Evolutionary conservation across 352 stramenopile genomes (phyloP), one percentile per base, ranked within the genome.

Genomic region (Phytophthora fragariae): DNA sequence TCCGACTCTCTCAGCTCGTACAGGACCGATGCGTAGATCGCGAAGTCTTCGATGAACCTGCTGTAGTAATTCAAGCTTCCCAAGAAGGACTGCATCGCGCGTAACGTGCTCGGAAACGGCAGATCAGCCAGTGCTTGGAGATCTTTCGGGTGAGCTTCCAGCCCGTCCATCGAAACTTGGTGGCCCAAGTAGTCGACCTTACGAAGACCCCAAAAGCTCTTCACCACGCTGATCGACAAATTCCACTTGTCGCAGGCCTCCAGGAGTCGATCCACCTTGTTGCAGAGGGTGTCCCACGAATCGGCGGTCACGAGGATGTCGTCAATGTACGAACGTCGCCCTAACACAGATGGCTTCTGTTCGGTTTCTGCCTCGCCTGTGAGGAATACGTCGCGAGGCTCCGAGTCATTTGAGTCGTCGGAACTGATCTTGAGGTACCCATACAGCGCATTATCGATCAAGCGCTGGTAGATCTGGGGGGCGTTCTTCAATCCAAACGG

Each of bases 311-410:
- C 65, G 0, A 56, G 54, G n/a, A 83, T 70, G 31, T 75, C 75
- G 19, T 78, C 72, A 17, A 80, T 80, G 52, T 80, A 80, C 6
- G 72, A 83, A 15, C 65, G 14, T 10, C 62, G 53, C 17, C 54
- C 37, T 6, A 78, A 7, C 0, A 68, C 56, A 7, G 65, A 65
- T 33, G 14, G 10, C 3, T 14, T 21, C 27, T 3, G 27, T 0
- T 29, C 3, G 2, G 2, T 29, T 5, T n/a, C n/a, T n/a, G n/a
- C n/a, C n/a, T n/a, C n/a, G n/a, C n/a, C n/a, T n/a, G n/a, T n/a
- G n/a, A n/a, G n/a, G n/a, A n/a, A n/a, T n/a, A n/a, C n/a, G n/a
- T n/a, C n/a, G n/a, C n/a, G n/a, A n/a, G n/a, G n/a, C 27, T 29
- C 27, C 27, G 27, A 29, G 3, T 2, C 27, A 5, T 5, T 29